Evolutionary conservation across 1,284 basidiomycete species (phyloP).

Genomic region (Psilocybe mexicana): DNA sequence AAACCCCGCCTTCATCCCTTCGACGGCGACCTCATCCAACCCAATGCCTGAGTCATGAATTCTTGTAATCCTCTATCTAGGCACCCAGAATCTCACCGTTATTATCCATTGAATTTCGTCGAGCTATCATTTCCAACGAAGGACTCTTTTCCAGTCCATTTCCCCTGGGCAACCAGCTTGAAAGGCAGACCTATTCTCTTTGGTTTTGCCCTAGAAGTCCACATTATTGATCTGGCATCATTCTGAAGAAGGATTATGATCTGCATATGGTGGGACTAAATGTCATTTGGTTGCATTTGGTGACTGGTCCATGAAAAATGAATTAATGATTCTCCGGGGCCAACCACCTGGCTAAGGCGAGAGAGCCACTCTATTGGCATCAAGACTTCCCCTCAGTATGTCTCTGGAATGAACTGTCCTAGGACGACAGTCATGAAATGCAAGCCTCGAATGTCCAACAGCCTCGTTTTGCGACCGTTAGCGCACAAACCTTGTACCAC

Average conservation of each 20-base stretch:
- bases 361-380: too few relatives aligned
- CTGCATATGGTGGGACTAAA: constrained; percentile 69
- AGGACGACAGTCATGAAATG: too few relatives aligned
- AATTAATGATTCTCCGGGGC: constrained; percentile 26
- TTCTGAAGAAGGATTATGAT: neutral
- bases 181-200: constrained; percentile 62
- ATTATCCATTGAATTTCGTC: too few relatives aligned
- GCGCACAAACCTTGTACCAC: too few relatives aligned
- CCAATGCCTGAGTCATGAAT: constrained; percentile 2
- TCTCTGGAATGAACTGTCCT: neutral
- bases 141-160: too few relatives aligned
- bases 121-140: too few relatives aligned
- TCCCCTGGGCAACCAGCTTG: constrained; percentile 32
- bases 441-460: too few relatives aligned
- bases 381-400: neutral
- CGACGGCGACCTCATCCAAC: constrained; percentile 4
- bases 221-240: constrained; percentile 25
- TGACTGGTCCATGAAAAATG: constrained; percentile 44
- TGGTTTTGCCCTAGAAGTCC: constrained; percentile 79
- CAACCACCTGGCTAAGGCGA: too few relatives aligned
- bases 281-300: constrained; percentile 70
- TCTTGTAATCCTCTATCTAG: neutral
- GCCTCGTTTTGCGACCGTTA: too few relatives aligned
- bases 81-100: constrained; percentile 27
- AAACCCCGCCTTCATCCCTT: neutral